Evolutionary conservation across 1,139 yeast species (phyloP), one percentile per base, ranked within the genome.

Genomic region (Sugiyamaella xylanicola): DNA sequence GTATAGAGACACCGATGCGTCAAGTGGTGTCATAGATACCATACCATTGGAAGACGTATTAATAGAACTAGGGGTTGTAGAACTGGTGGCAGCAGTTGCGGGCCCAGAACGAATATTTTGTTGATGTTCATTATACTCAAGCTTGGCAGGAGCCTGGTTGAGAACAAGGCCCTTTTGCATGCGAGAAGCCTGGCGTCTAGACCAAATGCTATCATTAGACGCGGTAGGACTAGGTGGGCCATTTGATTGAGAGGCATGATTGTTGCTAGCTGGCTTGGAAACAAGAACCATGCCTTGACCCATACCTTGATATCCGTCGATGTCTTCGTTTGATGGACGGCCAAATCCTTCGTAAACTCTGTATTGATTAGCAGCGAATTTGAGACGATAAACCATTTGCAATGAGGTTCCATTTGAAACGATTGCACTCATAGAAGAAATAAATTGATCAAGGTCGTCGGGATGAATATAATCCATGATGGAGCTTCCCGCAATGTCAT

Each of bases 381-480:
- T 57, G 20, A 63, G 51, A 17, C 64, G 57, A 47, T 55, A 53
- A 8, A 57, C 41, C 60, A 62, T 48, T 48, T 63, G 65, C 27
- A 62, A 48, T 7, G 57, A 58, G 21, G 57, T 51, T 7, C 56
- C 56, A 20, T 55, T 55, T 20, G 58, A 45, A 17, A 61, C 47
- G 20, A 60, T 48, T 13, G 57, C 47, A 11, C 54, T 49, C 54
- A 61, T 48, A 19, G 59, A 53, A 4, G 52, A 43, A 46, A 63
- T 58, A 43, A 64, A 64, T 45, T 54, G 55, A 32, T 62, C 66
- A n/a, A 63, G 51, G 42, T 66, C 70, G 37, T 61, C 64, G 8
- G 62, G 64, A 42, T 63, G 68, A 36, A 67, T 51, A 55, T 57
- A 60, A 47, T 65, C 68, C 46, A 55, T 50, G n/a, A 51, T 56